Evolutionary conservation across 495 filamentous ascomycete genomes (phyloP).

Genomic region (Thermochaetoides thermophila): DNA sequence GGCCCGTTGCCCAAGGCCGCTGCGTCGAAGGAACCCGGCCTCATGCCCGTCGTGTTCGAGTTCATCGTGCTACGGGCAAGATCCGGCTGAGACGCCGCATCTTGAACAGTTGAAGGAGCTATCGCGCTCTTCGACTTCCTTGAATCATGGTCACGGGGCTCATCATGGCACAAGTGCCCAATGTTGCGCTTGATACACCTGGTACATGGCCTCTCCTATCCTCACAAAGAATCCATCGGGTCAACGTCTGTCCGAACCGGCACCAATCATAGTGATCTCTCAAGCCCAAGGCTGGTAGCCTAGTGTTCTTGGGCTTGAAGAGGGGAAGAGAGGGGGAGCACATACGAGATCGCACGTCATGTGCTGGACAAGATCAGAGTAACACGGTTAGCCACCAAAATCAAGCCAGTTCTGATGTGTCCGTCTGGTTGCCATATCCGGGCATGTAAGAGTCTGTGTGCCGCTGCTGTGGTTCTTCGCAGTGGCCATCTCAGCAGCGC

Average conservation of each 20-base stretch:
- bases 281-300: no score
- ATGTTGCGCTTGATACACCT: constrained; percentile 99
- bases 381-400: constrained; percentile 17
- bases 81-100: constrained; percentile 29
- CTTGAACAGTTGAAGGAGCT: constrained; percentile 44
- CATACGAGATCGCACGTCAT: constrained; percentile 99
- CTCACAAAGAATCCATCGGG: constrained; percentile 4
- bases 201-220: constrained; percentile 83
- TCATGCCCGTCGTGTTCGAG: constrained; percentile 25
- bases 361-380: constrained; percentile 47
- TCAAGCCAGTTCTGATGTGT: constrained; percentile 1
- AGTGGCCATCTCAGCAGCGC: constrained; percentile 2
- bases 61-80: constrained; percentile 27
- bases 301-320: constrained; percentile 3
- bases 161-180: constrained; percentile 95
- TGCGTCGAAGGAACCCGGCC: constrained; percentile 26
- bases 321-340: constrained; percentile 28
- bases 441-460: constrained; percentile 1
- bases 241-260: constrained; percentile 12
- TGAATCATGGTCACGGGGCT: constrained; percentile 62
- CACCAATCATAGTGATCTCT: constrained; percentile 8
- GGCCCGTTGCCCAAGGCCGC: constrained; percentile 16
- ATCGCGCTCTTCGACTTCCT: constrained; percentile 56
- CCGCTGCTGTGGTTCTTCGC: constrained; percentile 4
- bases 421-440: constrained; percentile 6